Evolutionary conservation across 78 protist genomes (phyloP), one percentile per base, ranked within the genome.

Genomic region (Dictyostelium discoideum): DNA sequence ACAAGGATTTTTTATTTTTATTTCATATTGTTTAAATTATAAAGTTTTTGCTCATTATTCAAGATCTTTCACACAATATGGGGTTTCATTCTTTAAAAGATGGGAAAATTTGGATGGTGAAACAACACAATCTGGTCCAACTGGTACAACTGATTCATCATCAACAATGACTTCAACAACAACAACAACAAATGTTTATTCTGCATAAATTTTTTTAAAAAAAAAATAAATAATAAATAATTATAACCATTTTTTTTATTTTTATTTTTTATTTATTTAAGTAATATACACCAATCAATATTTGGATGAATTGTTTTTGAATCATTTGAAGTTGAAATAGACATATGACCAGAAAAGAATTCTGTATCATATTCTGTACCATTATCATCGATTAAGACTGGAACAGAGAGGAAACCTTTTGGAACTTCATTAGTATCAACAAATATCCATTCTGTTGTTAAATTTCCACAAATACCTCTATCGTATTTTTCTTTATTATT

Each of bases 1-100:
- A n/a, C 97, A 93, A 50, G 96, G 97, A 1, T 86, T 87, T 37
- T 65, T 94, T n/a, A 94, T 94, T 10, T 94, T 94, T 18, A 5
- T 87, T 9, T 81, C 97, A 3, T 94, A 94, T 26, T 94, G 97
- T 54, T 32, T 85, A 20, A 94, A 94, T 67, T 82, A 85, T 73
- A 94, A 94, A 50, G 93, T 94, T 11, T 18, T 78, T 6, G 50
- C 83, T 16, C 63, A 26, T 20, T 94, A 87, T 82, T 86, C 94
- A 9, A 74, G 81, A 74, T 22, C 76, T 16, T 37, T 87, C 0
- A 65, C 83, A 3, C 13, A 78, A 20, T 50, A 18, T 10, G 37
- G 48, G 0, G 10, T 86, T 39, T 92, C 97, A 44, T 94, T 86
- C 83, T 94, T 84, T 46, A 73, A 78, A 22, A 60, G 96, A 65